Conservation (phyloP, 345 rosid genomes). For the Aquilaria yunnanensis region DNA sequence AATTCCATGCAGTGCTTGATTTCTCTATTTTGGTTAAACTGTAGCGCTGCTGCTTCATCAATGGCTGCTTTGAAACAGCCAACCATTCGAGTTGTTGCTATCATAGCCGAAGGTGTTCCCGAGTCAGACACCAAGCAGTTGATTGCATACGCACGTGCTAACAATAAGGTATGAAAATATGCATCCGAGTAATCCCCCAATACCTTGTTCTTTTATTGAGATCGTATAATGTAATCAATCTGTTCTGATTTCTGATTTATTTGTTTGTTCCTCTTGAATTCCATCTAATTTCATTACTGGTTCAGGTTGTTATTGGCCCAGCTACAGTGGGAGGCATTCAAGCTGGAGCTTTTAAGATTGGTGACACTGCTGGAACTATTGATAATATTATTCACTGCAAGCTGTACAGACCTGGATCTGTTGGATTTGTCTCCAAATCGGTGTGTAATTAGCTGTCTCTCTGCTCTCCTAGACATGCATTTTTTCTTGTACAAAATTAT, state of each 20-base stretch:
- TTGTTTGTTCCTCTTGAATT: background rate
- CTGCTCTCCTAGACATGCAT: background rate
- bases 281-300: constrained; percentile 11
- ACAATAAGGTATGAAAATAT: constrained; percentile 62
- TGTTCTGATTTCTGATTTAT: background rate
- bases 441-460: constrained; percentile 37
- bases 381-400: constrained; percentile 90
- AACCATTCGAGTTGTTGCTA: constrained; percentile 89
- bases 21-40: constrained; percentile 13
- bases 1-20: constrained; percentile 6
- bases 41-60: constrained; percentile 96
- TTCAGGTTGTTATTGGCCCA: constrained; percentile 96
- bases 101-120: constrained; percentile 99
- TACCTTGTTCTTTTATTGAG: background rate
- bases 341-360: constrained; percentile 98
- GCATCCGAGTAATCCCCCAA: background rate
- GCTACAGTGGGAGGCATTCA: constrained; percentile 98
- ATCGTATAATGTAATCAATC: background rate
- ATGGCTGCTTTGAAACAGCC: constrained; percentile 96
- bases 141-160: constrained; percentile 87
- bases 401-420: constrained; percentile 95
- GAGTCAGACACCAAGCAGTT: constrained; percentile 91
- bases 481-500: constrained; percentile 1
- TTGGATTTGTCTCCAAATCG: constrained; percentile 97
- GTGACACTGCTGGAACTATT: constrained; percentile 98